These are phyloP conservation scores for Gnetum montanum DNA, from an alignment of 75 land plant species.

Conservation along the genomic window DNA sequence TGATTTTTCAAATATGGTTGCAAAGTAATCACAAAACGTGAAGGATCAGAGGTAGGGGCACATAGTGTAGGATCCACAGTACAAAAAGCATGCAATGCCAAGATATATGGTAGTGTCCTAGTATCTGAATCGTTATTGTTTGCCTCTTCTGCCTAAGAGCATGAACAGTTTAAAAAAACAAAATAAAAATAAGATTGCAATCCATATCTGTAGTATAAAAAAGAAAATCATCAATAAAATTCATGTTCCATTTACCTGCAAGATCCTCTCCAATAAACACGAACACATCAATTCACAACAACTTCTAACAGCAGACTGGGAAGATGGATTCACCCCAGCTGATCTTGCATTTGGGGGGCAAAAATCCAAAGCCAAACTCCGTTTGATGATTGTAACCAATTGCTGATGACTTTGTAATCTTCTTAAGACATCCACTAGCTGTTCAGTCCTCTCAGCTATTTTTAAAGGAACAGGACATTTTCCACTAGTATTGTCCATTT, in stretches of 20 bases:
- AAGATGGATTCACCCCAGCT: slow-evolving; percentile 52
- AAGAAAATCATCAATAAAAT: too few species aligned
- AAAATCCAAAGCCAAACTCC: slow-evolving; percentile 87
- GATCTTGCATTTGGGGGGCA: slow-evolving; percentile 77
- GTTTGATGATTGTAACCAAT: slow-evolving; percentile 76
- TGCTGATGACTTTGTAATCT: slow-evolving; percentile 65
- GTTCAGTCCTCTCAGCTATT: slow-evolving; percentile 79
- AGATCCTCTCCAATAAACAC: slow-evolving; percentile 78
- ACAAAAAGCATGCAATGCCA: slow-evolving; percentile 92
- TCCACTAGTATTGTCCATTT: slow-evolving; percentile 45
- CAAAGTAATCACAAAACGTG: slow-evolving; percentile 91
- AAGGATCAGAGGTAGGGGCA: slow-evolving; percentile 87
- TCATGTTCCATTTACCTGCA: slow-evolving; percentile 76
- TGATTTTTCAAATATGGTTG: slow-evolving; percentile 95
- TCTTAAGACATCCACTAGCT: slow-evolving; percentile 85
- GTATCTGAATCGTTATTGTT: slow-evolving; percentile 53
- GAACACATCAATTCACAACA: slow-evolving; percentile 97
- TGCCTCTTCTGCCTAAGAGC: slow-evolving; percentile 73
- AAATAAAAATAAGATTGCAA: too few species aligned
- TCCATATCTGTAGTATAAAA: too few species aligned
- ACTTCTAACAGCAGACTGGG: slow-evolving; percentile 67
- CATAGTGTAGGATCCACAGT: slow-evolving; percentile 90
- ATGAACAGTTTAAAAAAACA: too few species aligned
- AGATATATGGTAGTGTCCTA: slow-evolving; percentile 73
- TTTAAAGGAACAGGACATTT: slow-evolving; percentile 75